phyloP scores from a whole-genome alignment of 371 early-diverging fungal genomes.

The Mortierella sp. region DNA sequence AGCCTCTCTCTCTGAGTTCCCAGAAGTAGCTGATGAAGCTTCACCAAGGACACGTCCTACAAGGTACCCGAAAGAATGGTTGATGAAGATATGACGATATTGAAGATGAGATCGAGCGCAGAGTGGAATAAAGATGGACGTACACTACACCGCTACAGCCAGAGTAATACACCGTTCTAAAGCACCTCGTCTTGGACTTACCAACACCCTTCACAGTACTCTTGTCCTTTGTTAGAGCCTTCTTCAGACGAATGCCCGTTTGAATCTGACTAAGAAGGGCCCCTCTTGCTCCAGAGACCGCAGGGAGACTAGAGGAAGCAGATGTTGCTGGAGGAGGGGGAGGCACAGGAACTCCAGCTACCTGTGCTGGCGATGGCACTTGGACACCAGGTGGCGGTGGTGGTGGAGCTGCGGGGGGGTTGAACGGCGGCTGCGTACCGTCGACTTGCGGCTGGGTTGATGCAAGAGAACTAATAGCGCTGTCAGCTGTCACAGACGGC shows the following conservation, averaged over 20 bases:
- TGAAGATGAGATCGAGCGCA: not conserved
- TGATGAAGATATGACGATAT: not conserved
- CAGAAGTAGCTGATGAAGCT: not conserved
- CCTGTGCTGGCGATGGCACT: constrained; percentile 16
- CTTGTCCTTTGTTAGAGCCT: constrained; percentile 82
- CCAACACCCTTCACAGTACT: constrained; percentile 66
- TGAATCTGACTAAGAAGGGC: constrained; percentile 81
- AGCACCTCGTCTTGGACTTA: too few relatives aligned
- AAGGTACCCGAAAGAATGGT: not conserved
- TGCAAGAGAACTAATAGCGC: too few relatives aligned
- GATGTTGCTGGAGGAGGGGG: constrained; percentile 17
- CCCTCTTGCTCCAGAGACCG: constrained; percentile 28
- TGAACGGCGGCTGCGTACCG: not conserved
- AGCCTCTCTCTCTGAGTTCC: not conserved
- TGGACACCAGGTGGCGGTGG: constrained; percentile 6
- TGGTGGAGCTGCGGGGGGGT: constrained; percentile 12
- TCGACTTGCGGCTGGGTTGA: constrained; percentile 10
- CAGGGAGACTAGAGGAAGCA: constrained; percentile 2
- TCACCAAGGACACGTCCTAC: constrained; percentile 41
- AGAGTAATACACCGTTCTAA: too few relatives aligned
- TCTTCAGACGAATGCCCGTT: constrained; percentile 77
- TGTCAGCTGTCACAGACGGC: too few relatives aligned
- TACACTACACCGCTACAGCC: too few relatives aligned
- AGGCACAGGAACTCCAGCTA: constrained; percentile 7
- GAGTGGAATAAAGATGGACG: too few relatives aligned